Conservation (phyloP, 2,329 filamentous ascomycete genomes). For the Aspergillus texensis region DNA sequence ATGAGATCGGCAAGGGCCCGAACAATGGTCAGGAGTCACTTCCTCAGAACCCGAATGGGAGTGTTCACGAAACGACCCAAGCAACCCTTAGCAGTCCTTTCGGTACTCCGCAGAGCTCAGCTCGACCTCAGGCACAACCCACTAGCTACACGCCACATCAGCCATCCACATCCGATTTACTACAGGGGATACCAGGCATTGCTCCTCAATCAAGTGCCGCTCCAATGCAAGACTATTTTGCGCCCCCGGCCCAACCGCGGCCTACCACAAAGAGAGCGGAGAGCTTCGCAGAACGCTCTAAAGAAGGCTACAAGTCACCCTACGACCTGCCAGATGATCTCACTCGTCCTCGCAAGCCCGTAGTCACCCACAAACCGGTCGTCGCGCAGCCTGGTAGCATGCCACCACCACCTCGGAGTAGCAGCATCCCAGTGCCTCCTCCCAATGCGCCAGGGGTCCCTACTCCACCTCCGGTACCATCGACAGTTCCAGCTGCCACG, state of each 20-base stretch:
- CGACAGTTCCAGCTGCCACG: constrained; percentile 29
- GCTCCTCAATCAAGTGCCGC: constrained; percentile 18
- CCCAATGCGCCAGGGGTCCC: constrained; percentile 20
- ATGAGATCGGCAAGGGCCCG: constrained; percentile 40
- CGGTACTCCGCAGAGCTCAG: constrained; percentile 27
- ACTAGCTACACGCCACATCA: constrained; percentile 56
- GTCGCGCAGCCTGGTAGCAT: constrained; percentile 47
- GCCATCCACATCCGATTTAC: constrained; percentile 52
- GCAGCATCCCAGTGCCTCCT: constrained; percentile 55
- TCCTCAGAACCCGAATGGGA: constrained; percentile 27
- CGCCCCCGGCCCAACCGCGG: constrained; percentile 29
- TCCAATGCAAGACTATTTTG: constrained; percentile 29
- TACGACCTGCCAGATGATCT: constrained; percentile 95
- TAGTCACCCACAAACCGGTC: constrained; percentile 60
- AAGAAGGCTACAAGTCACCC: constrained; percentile 89
- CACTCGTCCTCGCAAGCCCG: constrained; percentile 63
- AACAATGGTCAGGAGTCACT: constrained; percentile 22
- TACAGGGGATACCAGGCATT: constrained; percentile 38
- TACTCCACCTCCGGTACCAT: constrained; percentile 35
- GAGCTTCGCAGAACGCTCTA: constrained; percentile 88
- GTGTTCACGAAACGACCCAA: constrained; percentile 14
- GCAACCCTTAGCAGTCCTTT: constrained; percentile 30
- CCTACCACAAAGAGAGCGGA: constrained; percentile 59
- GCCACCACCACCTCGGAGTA: constrained; percentile 61
- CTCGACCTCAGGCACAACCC: constrained; percentile 22